Percentiles rank a stretch among this genome's conserved stretches.
These are phyloP conservation scores for Amaranthus hypochondriacus DNA, from an alignment of 148 eudicot genomes.

Conservation along the genomic window DNA sequence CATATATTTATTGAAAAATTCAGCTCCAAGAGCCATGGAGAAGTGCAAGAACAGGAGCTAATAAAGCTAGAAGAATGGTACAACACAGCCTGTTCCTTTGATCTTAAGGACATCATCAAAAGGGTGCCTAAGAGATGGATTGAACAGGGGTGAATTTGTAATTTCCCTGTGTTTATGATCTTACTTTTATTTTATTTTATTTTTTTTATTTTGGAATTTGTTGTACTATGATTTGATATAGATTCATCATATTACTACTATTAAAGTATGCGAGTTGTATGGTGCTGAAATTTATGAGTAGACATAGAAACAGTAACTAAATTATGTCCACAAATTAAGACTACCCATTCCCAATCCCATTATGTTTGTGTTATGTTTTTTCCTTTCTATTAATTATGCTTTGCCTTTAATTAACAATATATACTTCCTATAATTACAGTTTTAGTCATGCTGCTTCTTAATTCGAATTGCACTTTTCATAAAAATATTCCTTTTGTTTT, in stretches of 20 bases:
- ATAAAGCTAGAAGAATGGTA: constrained; percentile 12
- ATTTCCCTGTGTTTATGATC: constrained; percentile 24
- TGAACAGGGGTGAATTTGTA: constrained; percentile 39
- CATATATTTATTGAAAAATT: background rate
- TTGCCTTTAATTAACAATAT: constrained; percentile 1
- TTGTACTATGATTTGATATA: constrained; percentile 27
- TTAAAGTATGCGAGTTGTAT: constrained; percentile 29
- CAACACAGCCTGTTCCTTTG: constrained; percentile 39
- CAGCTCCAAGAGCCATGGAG: constrained; percentile 70
- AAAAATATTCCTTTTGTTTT: constrained; percentile 8
- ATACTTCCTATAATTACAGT: constrained; percentile 10
- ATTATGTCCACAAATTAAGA: constrained; percentile 29
- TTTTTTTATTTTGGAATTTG: background rate
- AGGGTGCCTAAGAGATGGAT: constrained; percentile 30
- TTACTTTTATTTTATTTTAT: constrained; percentile 11
- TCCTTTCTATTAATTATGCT: constrained; percentile 11
- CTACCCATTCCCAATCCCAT: constrained; percentile 4
- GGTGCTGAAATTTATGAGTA: constrained; percentile 32
- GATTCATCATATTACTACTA: constrained; percentile 23
- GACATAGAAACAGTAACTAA: constrained; percentile 28
- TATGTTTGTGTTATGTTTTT: constrained; percentile 21
- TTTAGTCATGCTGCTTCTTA: constrained; percentile 18
- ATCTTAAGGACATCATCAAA: constrained; percentile 31
- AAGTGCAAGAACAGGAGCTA: constrained; percentile 54
- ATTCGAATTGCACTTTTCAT: background rate